Evolutionary conservation across 2,329 filamentous ascomycete genomes (phyloP), one percentile per base, ranked within the genome.

Genomic region (Neonectria coccinea): DNA sequence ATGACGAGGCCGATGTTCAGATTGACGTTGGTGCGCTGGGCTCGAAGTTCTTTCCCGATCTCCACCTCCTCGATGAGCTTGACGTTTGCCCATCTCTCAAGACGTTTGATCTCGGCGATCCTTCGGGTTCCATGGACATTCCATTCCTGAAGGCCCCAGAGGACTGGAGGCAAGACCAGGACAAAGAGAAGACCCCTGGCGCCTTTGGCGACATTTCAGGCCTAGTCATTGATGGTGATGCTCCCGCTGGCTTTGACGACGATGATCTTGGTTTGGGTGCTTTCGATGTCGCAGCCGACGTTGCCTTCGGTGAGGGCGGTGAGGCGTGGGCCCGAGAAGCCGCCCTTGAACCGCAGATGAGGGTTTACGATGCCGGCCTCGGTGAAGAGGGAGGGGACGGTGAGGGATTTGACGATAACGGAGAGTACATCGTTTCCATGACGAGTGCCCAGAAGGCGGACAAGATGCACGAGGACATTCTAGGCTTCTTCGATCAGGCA

Each of bases 401-500:
- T 10, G 78, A 79, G n/a, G 78, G 73, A 5, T 75, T 76, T 29
- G 75, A 79, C 50, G 88, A 88, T 56, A 90, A 89, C 41, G 89
- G 89, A 60, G 88, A 92, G 67, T 97, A 93, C 75, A 85, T 91
- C 25, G 87, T 97, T 8, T 92, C 92, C n/a, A 89, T 97, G 82
- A 88, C 88, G 44, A 91, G 91, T 71, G 82, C 84, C 3, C 79
- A 81, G 54, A 88, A 89, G 59, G 85, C 85, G 55, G 92, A 93
- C 73, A 85, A 85, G 75, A 82, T 91, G 77, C 94, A 97, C 76
- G 93, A 98, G 72, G 95, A 97, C 73, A 97, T 99, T 62, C 86
- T 99, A n/a, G 92, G 92, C 75, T 99, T 98, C 81, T 99, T 99
- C 76, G 96, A 99, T 78, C 93, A 97, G 75, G 94, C 95, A 2